Conservation (phyloP, 345 rosid species). For the Salix brachista region DNA sequence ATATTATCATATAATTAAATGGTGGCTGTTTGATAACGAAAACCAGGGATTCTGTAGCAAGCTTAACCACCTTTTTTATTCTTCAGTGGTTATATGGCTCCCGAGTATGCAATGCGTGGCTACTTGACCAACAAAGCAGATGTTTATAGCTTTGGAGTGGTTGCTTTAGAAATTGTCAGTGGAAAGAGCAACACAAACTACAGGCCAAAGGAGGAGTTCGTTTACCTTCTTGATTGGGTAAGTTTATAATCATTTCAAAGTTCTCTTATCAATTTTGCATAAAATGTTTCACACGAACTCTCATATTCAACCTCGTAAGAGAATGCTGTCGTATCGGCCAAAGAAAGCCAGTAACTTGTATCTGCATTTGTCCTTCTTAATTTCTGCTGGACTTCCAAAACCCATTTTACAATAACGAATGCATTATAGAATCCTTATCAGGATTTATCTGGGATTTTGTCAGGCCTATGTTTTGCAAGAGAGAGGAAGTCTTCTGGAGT, state of each 20-base stretch:
- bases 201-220: constrained; percentile 68
- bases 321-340: background rate
- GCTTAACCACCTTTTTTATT: constrained; percentile 4
- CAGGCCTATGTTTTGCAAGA: constrained; percentile 79
- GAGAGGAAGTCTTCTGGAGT: constrained; percentile 52
- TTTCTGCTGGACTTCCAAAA: background rate
- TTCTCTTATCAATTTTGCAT: background rate
- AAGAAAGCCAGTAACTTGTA: background rate
- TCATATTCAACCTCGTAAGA: background rate
- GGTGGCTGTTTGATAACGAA: too few species aligned
- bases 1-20: background rate
- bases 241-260: background rate
- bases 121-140: constrained; percentile 68
- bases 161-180: constrained; percentile 47
- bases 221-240: constrained; percentile 88
- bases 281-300: background rate
- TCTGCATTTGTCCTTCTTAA: background rate
- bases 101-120: constrained; percentile 81
- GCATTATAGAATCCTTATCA: background rate
- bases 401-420: background rate
- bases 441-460: background rate
- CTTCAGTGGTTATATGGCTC: constrained; percentile 63
- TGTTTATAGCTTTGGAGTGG: constrained; percentile 55
- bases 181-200: constrained; percentile 79
- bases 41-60: background rate